phyloP scores from a whole-genome alignment of 129 eudicot genomes.

The Heracleum sosnowskyi region DNA sequence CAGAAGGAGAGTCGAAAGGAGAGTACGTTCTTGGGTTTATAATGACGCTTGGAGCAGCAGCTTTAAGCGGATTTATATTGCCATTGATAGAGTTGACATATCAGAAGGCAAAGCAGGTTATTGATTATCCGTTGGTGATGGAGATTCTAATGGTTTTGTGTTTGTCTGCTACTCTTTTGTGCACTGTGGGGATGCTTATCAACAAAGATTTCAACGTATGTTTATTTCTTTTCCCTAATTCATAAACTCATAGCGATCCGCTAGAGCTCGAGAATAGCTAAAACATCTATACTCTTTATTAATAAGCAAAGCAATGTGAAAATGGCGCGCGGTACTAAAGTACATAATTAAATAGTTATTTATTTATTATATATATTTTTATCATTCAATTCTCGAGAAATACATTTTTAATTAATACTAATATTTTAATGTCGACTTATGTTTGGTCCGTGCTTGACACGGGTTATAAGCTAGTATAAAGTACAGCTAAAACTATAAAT shows the following conservation, averaged over 20 bases:
- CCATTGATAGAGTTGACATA: conserved; percentile 36
- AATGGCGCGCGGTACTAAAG: too few relatives aligned
- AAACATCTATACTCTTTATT: too few relatives aligned
- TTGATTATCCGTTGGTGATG: conserved; percentile 37
- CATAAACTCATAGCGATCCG: background rate
- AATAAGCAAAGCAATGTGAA: too few relatives aligned
- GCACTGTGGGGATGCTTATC: conserved; percentile 36
- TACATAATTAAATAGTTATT: too few relatives aligned
- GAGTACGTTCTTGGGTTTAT: conserved; percentile 37
- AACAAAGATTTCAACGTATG: conserved; percentile 35
- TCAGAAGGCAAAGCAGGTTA: conserved; percentile 26
- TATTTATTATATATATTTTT: too few relatives aligned
- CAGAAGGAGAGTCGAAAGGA: conserved; percentile 30
- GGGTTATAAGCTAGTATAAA: too few relatives aligned
- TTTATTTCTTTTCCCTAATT: background rate
- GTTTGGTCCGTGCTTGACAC: too few relatives aligned
- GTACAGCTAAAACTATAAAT: too few relatives aligned
- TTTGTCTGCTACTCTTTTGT: conserved; percentile 33
- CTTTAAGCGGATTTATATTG: conserved; percentile 29
- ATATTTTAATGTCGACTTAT: too few relatives aligned
- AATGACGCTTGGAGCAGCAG: conserved; percentile 29
- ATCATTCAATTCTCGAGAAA: too few relatives aligned
- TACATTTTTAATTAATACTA: too few relatives aligned
- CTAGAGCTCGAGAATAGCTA: too few relatives aligned
- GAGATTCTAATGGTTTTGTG: conserved; percentile 39